These are phyloP conservation scores for Antarctomyces pellizariae DNA, from an alignment of 495 filamentous ascomycete genomes.

Conservation along the genomic window DNA sequence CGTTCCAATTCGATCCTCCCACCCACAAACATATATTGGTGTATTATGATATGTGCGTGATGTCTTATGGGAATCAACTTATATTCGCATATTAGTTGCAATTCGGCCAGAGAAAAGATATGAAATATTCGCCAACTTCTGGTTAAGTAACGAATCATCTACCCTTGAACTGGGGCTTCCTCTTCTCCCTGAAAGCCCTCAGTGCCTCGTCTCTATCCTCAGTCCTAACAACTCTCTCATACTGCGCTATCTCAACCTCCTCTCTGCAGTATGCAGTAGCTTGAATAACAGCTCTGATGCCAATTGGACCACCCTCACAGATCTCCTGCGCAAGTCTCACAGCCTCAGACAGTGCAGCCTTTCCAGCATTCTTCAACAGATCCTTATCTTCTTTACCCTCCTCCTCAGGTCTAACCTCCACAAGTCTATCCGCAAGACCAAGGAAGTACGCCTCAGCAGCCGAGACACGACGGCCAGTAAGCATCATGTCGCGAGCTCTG, in stretches of 20 bases:
- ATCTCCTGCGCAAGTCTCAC: conserved; percentile 60
- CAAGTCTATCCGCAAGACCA: conserved; percentile 62
- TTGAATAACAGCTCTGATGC: conserved; percentile 43
- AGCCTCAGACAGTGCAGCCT: conserved; percentile 43
- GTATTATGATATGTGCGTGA: too few relatives aligned
- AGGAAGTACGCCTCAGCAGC: conserved; percentile 64
- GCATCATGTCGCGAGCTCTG: conserved; percentile 58
- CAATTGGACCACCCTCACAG: conserved; percentile 68
- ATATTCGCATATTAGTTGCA: too few relatives aligned
- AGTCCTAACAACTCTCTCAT: conserved; percentile 54
- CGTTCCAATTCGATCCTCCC: too few relatives aligned
- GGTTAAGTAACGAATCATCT: too few relatives aligned
- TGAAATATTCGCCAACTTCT: too few relatives aligned
- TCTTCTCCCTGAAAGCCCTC: conserved; percentile 71
- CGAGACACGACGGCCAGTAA: conserved; percentile 62
- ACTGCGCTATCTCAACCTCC: conserved; percentile 51
- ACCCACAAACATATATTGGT: too few relatives aligned
- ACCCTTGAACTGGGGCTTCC: conserved; percentile 65
- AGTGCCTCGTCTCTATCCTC: conserved; percentile 76
- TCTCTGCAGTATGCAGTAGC: conserved; percentile 46
- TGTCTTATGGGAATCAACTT: too few relatives aligned
- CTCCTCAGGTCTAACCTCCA: conserved; percentile 39
- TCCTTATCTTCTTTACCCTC: conserved; percentile 14
- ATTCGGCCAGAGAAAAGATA: too few relatives aligned
- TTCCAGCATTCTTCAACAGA: conserved; percentile 24